Evolutionary conservation across 2,329 filamentous ascomycete genomes (phyloP), one percentile per base, ranked within the genome.

Genomic region (Setomelanomma holmii): DNA sequence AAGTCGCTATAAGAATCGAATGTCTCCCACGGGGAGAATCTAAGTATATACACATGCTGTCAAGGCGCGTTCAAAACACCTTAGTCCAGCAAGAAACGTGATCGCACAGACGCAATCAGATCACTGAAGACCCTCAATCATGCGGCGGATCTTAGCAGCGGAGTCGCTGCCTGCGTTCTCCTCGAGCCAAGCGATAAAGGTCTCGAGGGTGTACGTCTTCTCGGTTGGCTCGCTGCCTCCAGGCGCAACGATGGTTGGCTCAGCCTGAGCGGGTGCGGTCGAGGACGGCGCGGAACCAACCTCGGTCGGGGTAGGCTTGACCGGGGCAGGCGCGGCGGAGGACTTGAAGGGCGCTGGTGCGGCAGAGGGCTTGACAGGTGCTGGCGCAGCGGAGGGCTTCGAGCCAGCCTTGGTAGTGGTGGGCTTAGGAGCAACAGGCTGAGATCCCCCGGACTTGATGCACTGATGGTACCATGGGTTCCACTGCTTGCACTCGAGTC

Each of bases 401-500:
- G 51, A 39, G 11, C 46, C n/a, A n/a, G n/a, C 55, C 40, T 57
- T 55, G 53, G 51, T 50, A 21, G 56, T 49, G 34, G 41, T 47
- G 8, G 55, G 51, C 35, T 56, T 40, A 20, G 45, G n/a, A 21
- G 56, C 49, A 30, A 41, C 49, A 8, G 55, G 51, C 35, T 56
- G 36, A 20, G 45, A 46, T 22, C 35, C 57, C 39, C 60, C 57
- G 14, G 58, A 27, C 50, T 62, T 44, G 27, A 69, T 22, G 62
- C 79, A 81, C 71, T 81, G 79, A 35, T 59, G 75, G 69, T 81
- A 81, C 61, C 75, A 81, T 1, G 68, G 61, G 69, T 81, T 81
- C 51, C 55, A 64, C 4, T 64, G 63, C 45, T 72, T 69, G 70
- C 79, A 81, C 8, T 63, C 65, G 23, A 59, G 63, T 6, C 78